These are phyloP conservation scores for Trichoderma simmonsii DNA, from an alignment of 2,329 filamentous ascomycete species.

Conservation along the genomic window DNA sequence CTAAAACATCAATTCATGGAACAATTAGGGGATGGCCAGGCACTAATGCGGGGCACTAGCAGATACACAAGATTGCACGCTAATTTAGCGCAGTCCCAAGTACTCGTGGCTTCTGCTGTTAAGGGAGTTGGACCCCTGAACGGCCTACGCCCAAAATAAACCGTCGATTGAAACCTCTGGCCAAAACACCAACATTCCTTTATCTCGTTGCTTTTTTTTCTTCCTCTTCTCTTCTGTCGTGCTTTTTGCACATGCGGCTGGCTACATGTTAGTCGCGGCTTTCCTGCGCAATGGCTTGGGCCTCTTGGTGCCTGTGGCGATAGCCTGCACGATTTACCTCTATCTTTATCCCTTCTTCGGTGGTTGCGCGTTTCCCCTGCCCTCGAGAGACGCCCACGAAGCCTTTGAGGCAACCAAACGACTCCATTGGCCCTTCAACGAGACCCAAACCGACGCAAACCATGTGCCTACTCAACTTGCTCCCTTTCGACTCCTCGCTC, in stretches of 20 bases:
- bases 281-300: constrained; percentile 56
- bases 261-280: constrained; percentile 52
- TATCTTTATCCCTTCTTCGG: constrained; percentile 84
- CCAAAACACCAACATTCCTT: background rate
- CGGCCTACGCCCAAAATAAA: background rate
- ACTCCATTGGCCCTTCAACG: constrained; percentile 41
- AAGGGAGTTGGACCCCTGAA: constrained; percentile 9
- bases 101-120: background rate
- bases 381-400: constrained; percentile 34
- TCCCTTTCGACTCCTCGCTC: constrained; percentile 80
- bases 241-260: constrained; percentile 34
- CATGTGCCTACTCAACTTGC: constrained; percentile 43
- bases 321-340: constrained; percentile 71
- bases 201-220: background rate
- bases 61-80: background rate
- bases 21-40: background rate
- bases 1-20: background rate
- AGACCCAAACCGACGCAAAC: constrained; percentile 23
- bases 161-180: background rate
- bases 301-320: constrained; percentile 57
- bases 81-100: background rate
- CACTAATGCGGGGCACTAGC: constrained; percentile 8
- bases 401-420: constrained; percentile 38
- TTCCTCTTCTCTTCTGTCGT: background rate
- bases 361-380: constrained; percentile 73